Conservation (phyloP, 2,329 filamentous ascomycete species). For the Didymosphaeria variabile region DNA sequence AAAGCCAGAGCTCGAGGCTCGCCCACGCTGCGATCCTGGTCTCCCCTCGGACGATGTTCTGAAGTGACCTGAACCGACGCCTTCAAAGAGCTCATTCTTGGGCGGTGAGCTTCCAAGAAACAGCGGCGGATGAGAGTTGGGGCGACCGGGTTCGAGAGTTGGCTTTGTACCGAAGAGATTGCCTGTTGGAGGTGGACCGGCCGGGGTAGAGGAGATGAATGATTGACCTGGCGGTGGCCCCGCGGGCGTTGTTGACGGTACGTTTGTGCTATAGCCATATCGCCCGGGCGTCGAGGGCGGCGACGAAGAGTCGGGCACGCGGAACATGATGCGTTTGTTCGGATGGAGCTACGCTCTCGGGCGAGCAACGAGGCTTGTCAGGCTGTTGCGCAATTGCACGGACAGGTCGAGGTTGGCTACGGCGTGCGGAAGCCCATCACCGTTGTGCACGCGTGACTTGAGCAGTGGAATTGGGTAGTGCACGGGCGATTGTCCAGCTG, state of each 20-base stretch:
- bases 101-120: slow-evolving; percentile 46
- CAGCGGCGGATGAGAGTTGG: slow-evolving; percentile 30
- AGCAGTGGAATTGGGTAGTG: background rate
- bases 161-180: slow-evolving; percentile 61
- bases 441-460: background rate
- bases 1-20: slow-evolving; percentile 34
- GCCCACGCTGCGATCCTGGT: slow-evolving; percentile 39
- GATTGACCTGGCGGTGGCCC: slow-evolving; percentile 61
- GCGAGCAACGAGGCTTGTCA: background rate
- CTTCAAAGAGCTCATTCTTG: slow-evolving; percentile 37
- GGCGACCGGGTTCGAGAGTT: slow-evolving; percentile 31
- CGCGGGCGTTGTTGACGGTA: slow-evolving; percentile 66
- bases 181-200: slow-evolving; percentile 60
- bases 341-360: slow-evolving; percentile 3
- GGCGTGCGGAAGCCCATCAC: slow-evolving; percentile 2
- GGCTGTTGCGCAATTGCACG: slow-evolving; percentile 1
- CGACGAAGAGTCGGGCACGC: slow-evolving; percentile 39
- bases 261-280: slow-evolving; percentile 37
- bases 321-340: slow-evolving; percentile 41
- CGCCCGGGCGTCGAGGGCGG: slow-evolving; percentile 49
- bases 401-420: background rate
- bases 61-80: slow-evolving; percentile 37
- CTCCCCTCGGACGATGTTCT: slow-evolving; percentile 40
- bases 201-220: slow-evolving; percentile 65
- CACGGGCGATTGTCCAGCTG: background rate